Base-by-base conservation (phyloP, 73 alveolate genomes). In the Paramecium sonneborni region DNA sequence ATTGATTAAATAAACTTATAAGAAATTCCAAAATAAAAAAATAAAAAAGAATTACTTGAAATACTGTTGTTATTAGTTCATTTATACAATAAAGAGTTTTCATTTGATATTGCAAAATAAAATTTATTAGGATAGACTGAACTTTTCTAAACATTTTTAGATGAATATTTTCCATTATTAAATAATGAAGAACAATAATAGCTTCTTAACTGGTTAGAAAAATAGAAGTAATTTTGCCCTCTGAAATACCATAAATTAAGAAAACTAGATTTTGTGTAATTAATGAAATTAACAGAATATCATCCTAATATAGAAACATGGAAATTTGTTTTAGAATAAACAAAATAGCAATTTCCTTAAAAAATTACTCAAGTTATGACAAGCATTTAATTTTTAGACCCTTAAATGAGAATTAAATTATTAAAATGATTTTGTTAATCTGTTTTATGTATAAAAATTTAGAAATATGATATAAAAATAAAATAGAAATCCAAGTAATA, bases 271-370 rank as follows among this genome's bases (percentile, higher is more conserved):
- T 72, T 15, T 72, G 55, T 38, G 14, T 6, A 37, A 34, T 34
- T 72, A 41, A 20, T 72, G 14, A 72, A 72, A 72, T 72, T 72
- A n/a, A 72, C 86, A 15, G 86, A 72, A 72, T 72, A 72, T 37
- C 57, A 35, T 38, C 67, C 86, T 32, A 72, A 72, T 28, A 15
- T 32, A 26, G 84, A 62, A 11, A 62, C 84, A 12, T 62, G 84
- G 84, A 62, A 62, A 32, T 62, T 62, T 32, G 84, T 62, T 3
- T 30, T 62, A 62, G 44, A 62, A 62, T 62, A 62, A 30, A 62
- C 84, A 26, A 30, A 62, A 30, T 30, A 12, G 11, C 12, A 26
- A 30, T 62, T 26, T 32, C 84, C 84, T 28, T 26, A 62, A 62
- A 62, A 32, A 44, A 62, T 62, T 30, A 62, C 84, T 30, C 24